Base-by-base conservation (phyloP, 1,284 basidiomycete genomes). In the Blastosporella zonata region DNA sequence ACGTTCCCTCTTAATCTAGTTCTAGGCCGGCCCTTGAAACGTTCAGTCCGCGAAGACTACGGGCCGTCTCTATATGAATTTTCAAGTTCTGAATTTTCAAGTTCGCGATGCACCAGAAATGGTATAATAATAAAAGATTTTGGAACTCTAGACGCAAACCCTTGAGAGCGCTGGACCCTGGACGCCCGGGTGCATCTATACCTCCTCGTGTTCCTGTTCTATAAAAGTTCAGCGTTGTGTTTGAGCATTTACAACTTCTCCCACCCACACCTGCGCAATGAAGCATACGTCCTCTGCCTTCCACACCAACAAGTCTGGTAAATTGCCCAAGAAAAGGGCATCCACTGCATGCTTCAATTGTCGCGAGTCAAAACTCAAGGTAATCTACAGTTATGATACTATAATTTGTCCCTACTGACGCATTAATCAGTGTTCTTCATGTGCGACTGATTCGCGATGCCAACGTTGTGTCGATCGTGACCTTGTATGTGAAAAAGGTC, bases 291-390 rank as follows among this genome's bases (percentile, higher is more conserved):
- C 15, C 15, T 15, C n/a, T 15, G 5, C 15, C 13, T 37, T 15
- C 2, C 23, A 28, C 15, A 17, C 23, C 20, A 20, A 15, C 43
- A 21, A 36, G 29, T 17, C 31, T 2, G 9, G 62, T 18, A 15
- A 20, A 22, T 13, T 29, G 6, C 31, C 67, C 49, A 71, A 70
- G 54, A 67, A 77, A 47, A 12, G 36, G 20, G 73, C 72, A 1
- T 66, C 71, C 20, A 74, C 79, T 54, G 79, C 79, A 8, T 82
- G 79, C 60, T 66, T 62, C 1, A 65, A 67, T 49, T 82, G 79
- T 57, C 73, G 79, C n/a, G 60, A 64, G 31, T 70, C 74, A 9
- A 79, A 82, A 62, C 71, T 80, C 46, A 78, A 75, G 67, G 79
- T 76, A 52, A 6, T 25, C 44, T 35, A 41, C 12, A 6, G 1